phyloP scores from a whole-genome alignment of 1,139 yeast species.

The Lodderomyces metapsilosis region DNA sequence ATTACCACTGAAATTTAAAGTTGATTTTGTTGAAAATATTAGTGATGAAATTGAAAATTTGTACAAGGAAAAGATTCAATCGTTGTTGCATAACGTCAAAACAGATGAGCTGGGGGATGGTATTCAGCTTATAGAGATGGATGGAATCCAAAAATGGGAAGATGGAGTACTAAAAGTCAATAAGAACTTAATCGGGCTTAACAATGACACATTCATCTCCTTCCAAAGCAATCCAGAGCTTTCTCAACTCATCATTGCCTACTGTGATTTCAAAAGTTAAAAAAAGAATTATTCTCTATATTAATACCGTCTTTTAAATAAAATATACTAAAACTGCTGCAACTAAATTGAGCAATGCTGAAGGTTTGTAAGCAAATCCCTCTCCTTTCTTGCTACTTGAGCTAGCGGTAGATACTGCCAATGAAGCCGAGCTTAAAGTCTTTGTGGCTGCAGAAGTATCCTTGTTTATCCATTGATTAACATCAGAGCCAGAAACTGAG shows the following conservation, averaged over 20 bases:
- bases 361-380: conserved; percentile 13
- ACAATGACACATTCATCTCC: conserved; percentile 8
- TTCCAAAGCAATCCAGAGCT: conserved; percentile 10
- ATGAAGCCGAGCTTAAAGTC: conserved; percentile 22
- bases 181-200: background rate
- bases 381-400: conserved; percentile 21
- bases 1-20: conserved; percentile 12
- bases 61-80: conserved; percentile 15
- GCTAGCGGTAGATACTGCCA: conserved; percentile 14
- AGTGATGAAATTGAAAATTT: conserved; percentile 12
- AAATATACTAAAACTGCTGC: conserved; percentile 20
- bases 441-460: conserved; percentile 18
- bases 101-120: conserved; percentile 9
- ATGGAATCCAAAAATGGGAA: conserved; percentile 2
- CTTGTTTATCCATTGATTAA: conserved; percentile 29
- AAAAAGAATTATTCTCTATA: too few relatives aligned
- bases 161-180: conserved; percentile 6
- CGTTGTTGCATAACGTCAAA: conserved; percentile 6
- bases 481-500: conserved; percentile 30
- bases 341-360: conserved; percentile 17
- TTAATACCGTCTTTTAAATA: background rate
- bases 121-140: conserved; percentile 9
- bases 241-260: conserved; percentile 8
- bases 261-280: conserved; percentile 7
- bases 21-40: conserved; percentile 16